These are phyloP conservation scores for Colletotrichum gigasporum DNA, from an alignment of 2,329 filamentous ascomycete species.

Conservation along the genomic window DNA sequence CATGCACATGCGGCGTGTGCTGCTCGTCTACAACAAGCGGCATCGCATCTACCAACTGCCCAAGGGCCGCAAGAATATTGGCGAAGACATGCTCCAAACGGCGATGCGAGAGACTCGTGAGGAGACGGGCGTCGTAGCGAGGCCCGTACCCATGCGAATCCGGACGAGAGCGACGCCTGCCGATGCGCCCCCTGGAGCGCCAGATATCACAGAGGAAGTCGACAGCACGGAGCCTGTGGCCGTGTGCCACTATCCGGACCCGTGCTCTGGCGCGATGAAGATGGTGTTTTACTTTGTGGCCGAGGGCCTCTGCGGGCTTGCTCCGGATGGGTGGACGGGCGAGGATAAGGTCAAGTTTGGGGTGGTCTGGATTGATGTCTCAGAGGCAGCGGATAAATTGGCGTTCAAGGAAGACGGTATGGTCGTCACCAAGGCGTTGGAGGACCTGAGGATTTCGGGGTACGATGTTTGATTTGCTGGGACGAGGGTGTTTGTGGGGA, in stretches of 20 bases:
- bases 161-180: conserved; percentile 53
- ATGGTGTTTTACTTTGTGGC: conserved; percentile 52
- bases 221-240: conserved; percentile 48
- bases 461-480: conserved; percentile 34
- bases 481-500: not conserved
- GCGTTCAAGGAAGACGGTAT: conserved; percentile 36
- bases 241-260: conserved; percentile 46
- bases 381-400: conserved; percentile 35
- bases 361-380: conserved; percentile 37
- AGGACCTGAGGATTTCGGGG: conserved; percentile 38
- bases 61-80: conserved; percentile 59
- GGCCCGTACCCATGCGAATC: conserved; percentile 49
- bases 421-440: conserved; percentile 39
- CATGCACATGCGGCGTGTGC: conserved; percentile 44
- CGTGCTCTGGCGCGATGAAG: conserved; percentile 46
- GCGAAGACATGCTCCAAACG: conserved; percentile 50
- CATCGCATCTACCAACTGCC: conserved; percentile 56
- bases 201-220: conserved; percentile 39
- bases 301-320: conserved; percentile 38
- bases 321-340: conserved; percentile 7
- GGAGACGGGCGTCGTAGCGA: conserved; percentile 55
- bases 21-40: conserved; percentile 53
- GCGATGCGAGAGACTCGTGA: conserved; percentile 58
- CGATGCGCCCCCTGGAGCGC: conserved; percentile 8
- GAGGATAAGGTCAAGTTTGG: conserved; percentile 40